Evolutionary conservation across 176 grass and related monocot genomes (phyloP).

Genomic region (Phoenix dactylifera): DNA sequence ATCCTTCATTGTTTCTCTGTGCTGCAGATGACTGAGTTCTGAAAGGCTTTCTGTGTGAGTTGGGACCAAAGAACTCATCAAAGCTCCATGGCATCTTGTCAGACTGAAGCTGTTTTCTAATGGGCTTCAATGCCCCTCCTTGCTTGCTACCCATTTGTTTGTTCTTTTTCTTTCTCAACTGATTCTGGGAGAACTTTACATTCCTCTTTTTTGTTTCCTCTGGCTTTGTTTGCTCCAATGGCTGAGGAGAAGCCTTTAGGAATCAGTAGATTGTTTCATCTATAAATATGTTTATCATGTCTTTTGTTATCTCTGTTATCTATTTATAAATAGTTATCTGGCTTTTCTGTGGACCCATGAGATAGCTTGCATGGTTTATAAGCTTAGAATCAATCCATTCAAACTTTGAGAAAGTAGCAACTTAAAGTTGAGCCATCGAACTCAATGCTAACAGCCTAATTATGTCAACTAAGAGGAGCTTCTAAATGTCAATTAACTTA

Average conservation of each 20-base stretch:
- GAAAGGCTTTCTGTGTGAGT: neutral
- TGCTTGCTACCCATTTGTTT: neutral
- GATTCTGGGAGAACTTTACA: neutral
- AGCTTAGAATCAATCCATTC: too few species aligned
- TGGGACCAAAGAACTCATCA: neutral
- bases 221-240: neutral
- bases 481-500: too few species aligned
- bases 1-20: neutral
- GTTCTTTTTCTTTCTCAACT: neutral
- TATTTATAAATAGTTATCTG: neutral
- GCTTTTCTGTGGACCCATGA: neutral
- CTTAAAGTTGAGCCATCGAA: too few species aligned
- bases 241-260: too few species aligned
- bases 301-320: neutral
- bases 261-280: neutral
- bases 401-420: too few species aligned
- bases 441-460: too few species aligned
- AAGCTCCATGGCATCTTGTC: neutral
- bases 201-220: constrained; percentile 1
- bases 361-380: neutral
- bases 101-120: neutral
- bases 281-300: neutral
- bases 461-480: neutral
- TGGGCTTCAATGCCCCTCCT: neutral
- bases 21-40: constrained; percentile 1